Conservation (phyloP, 2,329 filamentous ascomycete species). For the Aspergillus carbonarius region DNA sequence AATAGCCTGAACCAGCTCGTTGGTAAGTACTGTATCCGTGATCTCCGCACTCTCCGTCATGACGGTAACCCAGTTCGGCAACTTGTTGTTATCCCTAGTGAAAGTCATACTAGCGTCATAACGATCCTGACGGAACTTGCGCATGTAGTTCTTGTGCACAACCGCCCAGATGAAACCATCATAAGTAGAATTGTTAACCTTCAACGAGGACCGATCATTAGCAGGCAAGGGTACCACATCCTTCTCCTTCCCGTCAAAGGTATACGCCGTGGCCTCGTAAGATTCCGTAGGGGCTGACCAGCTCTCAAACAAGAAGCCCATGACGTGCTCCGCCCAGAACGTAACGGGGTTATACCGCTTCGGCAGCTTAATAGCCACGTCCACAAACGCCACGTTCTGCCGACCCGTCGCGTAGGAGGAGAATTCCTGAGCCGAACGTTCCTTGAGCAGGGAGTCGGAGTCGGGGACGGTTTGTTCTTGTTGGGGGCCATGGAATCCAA, state of each 20-base stretch:
- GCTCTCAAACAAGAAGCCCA: conserved; percentile 79
- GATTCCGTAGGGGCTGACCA: conserved; percentile 68
- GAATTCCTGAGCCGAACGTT: conserved; percentile 86
- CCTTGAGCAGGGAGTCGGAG: conserved; percentile 67
- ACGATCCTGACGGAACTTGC: conserved; percentile 81
- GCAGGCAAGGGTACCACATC: conserved; percentile 68
- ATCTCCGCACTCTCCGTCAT: conserved; percentile 98
- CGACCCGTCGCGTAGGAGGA: conserved; percentile 84
- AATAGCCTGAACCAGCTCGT: conserved; percentile 80
- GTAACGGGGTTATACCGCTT: conserved; percentile 83
- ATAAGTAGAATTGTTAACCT: conserved; percentile 61
- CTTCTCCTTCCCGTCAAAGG: conserved; percentile 89
- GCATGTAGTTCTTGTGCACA: conserved; percentile 95
- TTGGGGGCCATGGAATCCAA: conserved; percentile 76
- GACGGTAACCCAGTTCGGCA: conserved; percentile 84
- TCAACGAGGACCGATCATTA: conserved; percentile 58
- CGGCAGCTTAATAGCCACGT: conserved; percentile 75
- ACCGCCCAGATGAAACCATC: conserved; percentile 94
- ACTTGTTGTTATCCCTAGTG: conserved; percentile 88
- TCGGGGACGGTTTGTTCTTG: conserved; percentile 51
- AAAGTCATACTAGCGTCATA: conserved; percentile 92
- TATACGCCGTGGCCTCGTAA: conserved; percentile 74
- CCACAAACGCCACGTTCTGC: conserved; percentile 88
- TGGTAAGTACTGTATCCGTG: conserved; percentile 79
- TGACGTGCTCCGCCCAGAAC: conserved; percentile 63